phyloP scores from a whole-genome alignment of 2,329 filamentous ascomycete genomes.

The Penicillium occitanis region DNA sequence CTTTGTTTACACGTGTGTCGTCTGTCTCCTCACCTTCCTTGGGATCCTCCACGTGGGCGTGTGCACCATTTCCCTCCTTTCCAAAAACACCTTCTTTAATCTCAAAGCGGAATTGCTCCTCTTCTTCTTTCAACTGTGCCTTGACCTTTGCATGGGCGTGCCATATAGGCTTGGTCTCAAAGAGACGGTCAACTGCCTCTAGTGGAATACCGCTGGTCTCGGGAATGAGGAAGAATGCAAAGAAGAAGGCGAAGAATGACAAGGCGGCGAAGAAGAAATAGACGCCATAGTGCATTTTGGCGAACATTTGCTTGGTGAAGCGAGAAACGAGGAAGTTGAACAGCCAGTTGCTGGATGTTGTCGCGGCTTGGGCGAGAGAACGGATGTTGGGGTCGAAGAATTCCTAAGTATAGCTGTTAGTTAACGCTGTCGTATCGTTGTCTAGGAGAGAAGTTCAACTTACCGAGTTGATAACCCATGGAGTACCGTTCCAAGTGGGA shows the following conservation, averaged over 20 bases:
- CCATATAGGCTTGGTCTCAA: slow-evolving; percentile 45
- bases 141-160: slow-evolving; percentile 38
- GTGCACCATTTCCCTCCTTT: not conserved
- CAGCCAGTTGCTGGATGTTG: slow-evolving; percentile 44
- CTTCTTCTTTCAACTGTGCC: slow-evolving; percentile 36
- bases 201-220: not conserved
- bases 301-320: slow-evolving; percentile 44
- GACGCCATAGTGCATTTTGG: slow-evolving; percentile 56
- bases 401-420: slow-evolving; percentile 38
- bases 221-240: not conserved
- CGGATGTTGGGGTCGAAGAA: slow-evolving; percentile 72
- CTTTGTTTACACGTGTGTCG: not conserved
- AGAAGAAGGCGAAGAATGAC: slow-evolving; percentile 52
- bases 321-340: slow-evolving; percentile 40
- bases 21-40: not conserved
- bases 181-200: slow-evolving; percentile 65
- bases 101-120: slow-evolving; percentile 26
- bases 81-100: not conserved
- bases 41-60: not conserved
- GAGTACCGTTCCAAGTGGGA: not conserved
- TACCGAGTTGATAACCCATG: not conserved
- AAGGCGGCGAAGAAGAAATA: slow-evolving; percentile 69
- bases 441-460: not conserved
- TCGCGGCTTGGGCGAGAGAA: slow-evolving; percentile 69
- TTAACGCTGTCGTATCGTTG: not conserved